A percentile compares a stretch with the other conserved stretches of the same genome.
Evolutionary conservation across 768 basidiomycete genomes (phyloP).

Genomic region (Albatrellus ellisii): DNA sequence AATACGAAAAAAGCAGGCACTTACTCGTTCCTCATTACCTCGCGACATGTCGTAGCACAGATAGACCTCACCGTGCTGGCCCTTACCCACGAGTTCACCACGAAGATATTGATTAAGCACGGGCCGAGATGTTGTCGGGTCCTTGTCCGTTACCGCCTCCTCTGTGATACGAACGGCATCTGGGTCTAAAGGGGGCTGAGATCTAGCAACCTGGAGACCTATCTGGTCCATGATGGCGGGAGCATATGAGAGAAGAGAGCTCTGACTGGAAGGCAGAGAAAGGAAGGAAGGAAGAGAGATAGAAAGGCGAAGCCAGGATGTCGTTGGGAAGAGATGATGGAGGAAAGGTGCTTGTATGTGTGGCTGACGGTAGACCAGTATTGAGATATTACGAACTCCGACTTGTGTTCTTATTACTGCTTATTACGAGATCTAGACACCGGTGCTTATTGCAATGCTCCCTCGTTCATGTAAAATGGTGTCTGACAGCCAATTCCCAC

Average conservation of each 20-base stretch:
- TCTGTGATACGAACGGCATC: slow-evolving; percentile 13
- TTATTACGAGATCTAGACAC: background rate
- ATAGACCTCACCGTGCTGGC: slow-evolving; percentile 86
- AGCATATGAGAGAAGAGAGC: background rate
- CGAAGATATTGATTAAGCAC: slow-evolving; percentile 85
- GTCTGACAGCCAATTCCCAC: background rate
- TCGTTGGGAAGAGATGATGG: background rate
- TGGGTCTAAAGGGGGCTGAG: slow-evolving; percentile 10
- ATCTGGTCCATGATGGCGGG: slow-evolving; percentile 9
- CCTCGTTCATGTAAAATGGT: too few species aligned
- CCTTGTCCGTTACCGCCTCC: slow-evolving; percentile 19
- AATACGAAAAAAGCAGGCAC: slow-evolving; percentile 22
- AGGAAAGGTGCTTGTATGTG: background rate
- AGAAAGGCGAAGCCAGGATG: background rate
- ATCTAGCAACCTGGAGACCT: slow-evolving; percentile 11
- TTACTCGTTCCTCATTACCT: slow-evolving; percentile 28
- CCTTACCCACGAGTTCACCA: slow-evolving; percentile 63
- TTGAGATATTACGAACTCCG: background rate
- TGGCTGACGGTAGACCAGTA: background rate
- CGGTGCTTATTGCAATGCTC: background rate
- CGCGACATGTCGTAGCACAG: slow-evolving; percentile 42
- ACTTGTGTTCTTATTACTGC: background rate
- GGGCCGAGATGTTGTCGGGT: slow-evolving; percentile 23
- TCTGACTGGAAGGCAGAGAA: slow-evolving; percentile 2
- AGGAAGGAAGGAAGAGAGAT: slow-evolving; percentile 1